Evolutionary conservation across 352 stramenopile species (phyloP).

Genomic region (Phytophthora europaea): DNA sequence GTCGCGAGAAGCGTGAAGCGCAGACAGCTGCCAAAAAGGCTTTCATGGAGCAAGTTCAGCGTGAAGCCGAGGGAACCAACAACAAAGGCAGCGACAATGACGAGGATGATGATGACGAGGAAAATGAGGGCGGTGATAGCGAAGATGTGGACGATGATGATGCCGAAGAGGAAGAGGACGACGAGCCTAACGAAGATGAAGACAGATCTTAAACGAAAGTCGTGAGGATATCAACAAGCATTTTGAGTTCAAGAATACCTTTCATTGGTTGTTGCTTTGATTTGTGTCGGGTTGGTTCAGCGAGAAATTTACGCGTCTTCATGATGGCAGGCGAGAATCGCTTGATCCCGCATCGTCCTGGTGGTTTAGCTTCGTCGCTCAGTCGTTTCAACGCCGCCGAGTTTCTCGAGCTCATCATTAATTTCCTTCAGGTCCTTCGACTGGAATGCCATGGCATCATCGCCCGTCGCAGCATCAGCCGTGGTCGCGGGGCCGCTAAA

Average conservation of each 20-base stretch:
- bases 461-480: constrained; percentile 23
- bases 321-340: neutral
- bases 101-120: constrained; percentile 20
- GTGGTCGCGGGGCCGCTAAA: constrained; percentile 27
- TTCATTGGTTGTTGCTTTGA: constrained; percentile 17
- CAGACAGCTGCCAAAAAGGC: constrained; percentile 62
- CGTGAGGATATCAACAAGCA: neutral
- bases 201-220: neutral
- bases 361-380: constrained; percentile 34
- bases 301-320: constrained; percentile 1
- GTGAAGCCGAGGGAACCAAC: constrained; percentile 19
- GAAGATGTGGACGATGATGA: constrained; percentile 23
- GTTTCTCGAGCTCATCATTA: constrained; percentile 75
- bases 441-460: constrained; percentile 51
- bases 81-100: constrained; percentile 24
- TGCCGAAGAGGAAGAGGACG: constrained; percentile 30
- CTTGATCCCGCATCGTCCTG: neutral
- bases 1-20: constrained; percentile 65
- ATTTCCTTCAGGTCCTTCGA: constrained; percentile 75
- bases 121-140: constrained; percentile 14
- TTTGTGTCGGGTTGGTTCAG: constrained; percentile 4
- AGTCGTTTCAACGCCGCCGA: constrained; percentile 50
- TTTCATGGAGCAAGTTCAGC: constrained; percentile 63
- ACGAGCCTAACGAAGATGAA: constrained; percentile 27
- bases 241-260: constrained; percentile 20